Evolutionary conservation across 768 basidiomycete species (phyloP), one percentile per base, ranked within the genome.

Genomic region (Boletus bicolor): DNA sequence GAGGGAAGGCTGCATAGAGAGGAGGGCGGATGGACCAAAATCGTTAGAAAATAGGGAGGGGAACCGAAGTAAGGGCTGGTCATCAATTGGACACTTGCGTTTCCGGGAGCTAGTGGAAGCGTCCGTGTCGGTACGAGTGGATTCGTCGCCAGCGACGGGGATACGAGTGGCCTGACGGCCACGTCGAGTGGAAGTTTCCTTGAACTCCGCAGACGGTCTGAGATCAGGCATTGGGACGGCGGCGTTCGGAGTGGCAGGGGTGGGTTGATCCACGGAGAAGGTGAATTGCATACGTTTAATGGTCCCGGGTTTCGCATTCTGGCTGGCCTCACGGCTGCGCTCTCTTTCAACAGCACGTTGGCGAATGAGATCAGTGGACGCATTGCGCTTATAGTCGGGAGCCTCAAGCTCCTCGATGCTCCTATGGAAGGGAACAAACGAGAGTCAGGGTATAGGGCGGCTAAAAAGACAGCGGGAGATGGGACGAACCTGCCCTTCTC

Each of bases 231-330:
- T 88, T 64, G 81, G 79, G 60, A 81, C 80, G 24, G 55, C 37
- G 21, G 73, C 63, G 56, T 77, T 77, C 15, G 79, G 72, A 15
- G 69, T 69, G 21, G 80, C 68, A 2, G 80, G 76, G 15, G 75
- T 64, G 17, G 85, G 86, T 56, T 86, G 84, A 72, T 92, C 91
- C 61, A 92, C 79, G 61, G 87, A 86, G 71, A 93, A 93, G 1
- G 90, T 93, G 73, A 91, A 93, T 63, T 93, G 91, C 89, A 92
- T 91, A 44, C 90, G 84, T 61, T 90, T 87, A 73, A 92, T 88
- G 48, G 81, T 86, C 14, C 87, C 89, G 7, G 85, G 84, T 53
- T 77, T 75, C 28, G 82, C 78, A 58, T 84, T 81, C 63, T 81
- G 77, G 62, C 77, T 80, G 12, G 82, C 83, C 69, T 89, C 87